Evolutionary conservation across 2,329 filamentous ascomycete genomes (phyloP).

Genomic region (Aspergillus fischeri): DNA sequence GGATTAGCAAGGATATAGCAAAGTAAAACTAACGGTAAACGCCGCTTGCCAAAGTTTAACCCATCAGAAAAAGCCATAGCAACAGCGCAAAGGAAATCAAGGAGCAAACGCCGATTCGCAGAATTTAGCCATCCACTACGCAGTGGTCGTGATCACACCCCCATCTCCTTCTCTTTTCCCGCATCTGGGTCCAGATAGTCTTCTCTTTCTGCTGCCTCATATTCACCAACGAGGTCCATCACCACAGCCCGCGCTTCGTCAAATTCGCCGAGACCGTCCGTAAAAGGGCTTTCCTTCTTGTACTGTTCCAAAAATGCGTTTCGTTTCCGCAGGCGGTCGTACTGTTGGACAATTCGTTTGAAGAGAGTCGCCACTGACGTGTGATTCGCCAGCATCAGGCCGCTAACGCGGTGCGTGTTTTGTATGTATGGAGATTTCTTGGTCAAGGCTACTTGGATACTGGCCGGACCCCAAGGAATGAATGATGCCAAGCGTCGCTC

Average conservation of each 20-base stretch:
- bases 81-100: not conserved
- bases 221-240: conserved; percentile 84
- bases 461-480: conserved; percentile 96
- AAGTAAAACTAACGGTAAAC: not conserved
- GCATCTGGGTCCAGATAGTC: conserved; percentile 80
- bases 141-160: conserved; percentile 12
- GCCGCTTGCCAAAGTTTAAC: not conserved
- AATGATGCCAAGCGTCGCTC: conserved; percentile 92
- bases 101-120: not conserved
- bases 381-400: conserved; percentile 96
- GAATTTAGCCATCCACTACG: not conserved
- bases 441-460: conserved; percentile 93
- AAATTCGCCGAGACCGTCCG: conserved; percentile 88
- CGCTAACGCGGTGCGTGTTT: conserved; percentile 89
- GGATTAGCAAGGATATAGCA: not conserved
- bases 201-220: conserved; percentile 87
- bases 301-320: conserved; percentile 96
- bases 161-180: conserved; percentile 40
- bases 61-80: not conserved
- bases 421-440: conserved; percentile 95
- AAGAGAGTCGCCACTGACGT: conserved; percentile 96
- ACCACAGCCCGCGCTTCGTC: conserved; percentile 93
- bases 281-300: conserved; percentile 91
- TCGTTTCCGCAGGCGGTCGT: conserved; percentile 89
- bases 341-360: conserved; percentile 87